phyloP scores from a whole-genome alignment of 139 green algal genomes.

The Picochlorum sp. region DNA sequence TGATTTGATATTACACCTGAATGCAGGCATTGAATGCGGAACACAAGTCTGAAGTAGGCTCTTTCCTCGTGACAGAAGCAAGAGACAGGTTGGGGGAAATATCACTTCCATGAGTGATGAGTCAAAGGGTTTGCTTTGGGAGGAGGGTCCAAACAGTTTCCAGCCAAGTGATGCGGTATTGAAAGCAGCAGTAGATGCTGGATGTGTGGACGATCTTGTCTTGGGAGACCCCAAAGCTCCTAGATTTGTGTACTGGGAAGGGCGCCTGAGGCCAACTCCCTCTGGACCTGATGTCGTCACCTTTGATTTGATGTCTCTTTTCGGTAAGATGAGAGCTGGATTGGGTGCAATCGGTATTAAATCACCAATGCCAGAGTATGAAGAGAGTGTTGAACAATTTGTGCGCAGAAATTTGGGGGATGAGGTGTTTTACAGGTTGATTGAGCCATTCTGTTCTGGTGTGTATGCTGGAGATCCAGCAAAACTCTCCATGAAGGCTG shows the following conservation, averaged over 20 bases:
- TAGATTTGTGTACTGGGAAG: conserved; percentile 94
- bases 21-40: conserved; percentile 56
- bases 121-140: conserved; percentile 84
- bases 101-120: conserved; percentile 74
- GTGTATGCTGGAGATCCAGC: conserved; percentile 95
- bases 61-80: conserved; percentile 88
- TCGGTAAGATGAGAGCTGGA: conserved; percentile 89
- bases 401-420: conserved; percentile 89
- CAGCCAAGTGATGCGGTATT: conserved; percentile 93
- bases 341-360: conserved; percentile 84
- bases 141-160: conserved; percentile 98
- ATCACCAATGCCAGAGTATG: conserved; percentile 49
- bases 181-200: conserved; percentile 80
- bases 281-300: conserved; percentile 75
- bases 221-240: conserved; percentile 86
- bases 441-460: conserved; percentile 98
- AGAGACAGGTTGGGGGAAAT: conserved; percentile 96
- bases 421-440: conserved; percentile 93
- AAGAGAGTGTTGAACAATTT: conserved; percentile 97
- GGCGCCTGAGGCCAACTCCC: conserved; percentile 76
- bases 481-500: conserved; percentile 96
- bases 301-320: conserved; percentile 83
- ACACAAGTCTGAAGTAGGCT: conserved; percentile 35
- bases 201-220: conserved; percentile 73
- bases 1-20: not conserved